Conservation (phyloP, 2,329 filamentous ascomycete species). For the Bertia moriformis region DNA sequence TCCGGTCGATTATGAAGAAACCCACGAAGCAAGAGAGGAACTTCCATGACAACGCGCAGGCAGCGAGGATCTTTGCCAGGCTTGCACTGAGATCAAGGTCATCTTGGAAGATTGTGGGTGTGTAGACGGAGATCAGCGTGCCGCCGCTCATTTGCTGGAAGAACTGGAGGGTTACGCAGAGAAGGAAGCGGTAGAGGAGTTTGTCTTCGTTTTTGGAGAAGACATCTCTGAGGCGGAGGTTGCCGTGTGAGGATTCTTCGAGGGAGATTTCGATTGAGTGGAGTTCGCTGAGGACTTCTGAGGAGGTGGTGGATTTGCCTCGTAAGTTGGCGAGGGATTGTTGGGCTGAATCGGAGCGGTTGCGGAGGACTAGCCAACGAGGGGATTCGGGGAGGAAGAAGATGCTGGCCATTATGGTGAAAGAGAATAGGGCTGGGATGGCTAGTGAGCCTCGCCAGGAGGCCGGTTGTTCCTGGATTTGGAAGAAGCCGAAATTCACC, state of each 20-base stretch:
- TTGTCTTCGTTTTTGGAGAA: not conserved
- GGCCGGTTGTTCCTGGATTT: not conserved
- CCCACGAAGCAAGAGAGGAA: not conserved
- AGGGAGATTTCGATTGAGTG: not conserved
- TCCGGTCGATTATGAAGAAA: not conserved
- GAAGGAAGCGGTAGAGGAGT: not conserved
- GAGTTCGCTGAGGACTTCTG: not conserved
- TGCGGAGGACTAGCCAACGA: conserved; percentile 13
- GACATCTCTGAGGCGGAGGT: not conserved
- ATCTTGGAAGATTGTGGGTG: not conserved
- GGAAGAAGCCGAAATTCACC: not conserved
- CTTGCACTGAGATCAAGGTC: conserved; percentile 2
- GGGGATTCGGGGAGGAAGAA: conserved; percentile 19
- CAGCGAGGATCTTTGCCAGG: not conserved
- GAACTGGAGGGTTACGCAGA: not conserved
- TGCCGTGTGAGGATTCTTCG: not conserved
- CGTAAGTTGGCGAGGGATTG: not conserved
- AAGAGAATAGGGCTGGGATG: conserved; percentile 6
- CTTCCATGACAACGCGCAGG: not conserved
- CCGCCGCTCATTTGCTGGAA: not conserved
- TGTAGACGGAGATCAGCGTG: not conserved
- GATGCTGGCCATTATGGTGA: conserved; percentile 13
- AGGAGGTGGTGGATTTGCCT: not conserved
- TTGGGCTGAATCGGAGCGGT: not conserved
- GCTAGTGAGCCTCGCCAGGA: not conserved